phyloP scores from a whole-genome alignment of 1,284 basidiomycete species.

The Sporisorium sorghi region DNA sequence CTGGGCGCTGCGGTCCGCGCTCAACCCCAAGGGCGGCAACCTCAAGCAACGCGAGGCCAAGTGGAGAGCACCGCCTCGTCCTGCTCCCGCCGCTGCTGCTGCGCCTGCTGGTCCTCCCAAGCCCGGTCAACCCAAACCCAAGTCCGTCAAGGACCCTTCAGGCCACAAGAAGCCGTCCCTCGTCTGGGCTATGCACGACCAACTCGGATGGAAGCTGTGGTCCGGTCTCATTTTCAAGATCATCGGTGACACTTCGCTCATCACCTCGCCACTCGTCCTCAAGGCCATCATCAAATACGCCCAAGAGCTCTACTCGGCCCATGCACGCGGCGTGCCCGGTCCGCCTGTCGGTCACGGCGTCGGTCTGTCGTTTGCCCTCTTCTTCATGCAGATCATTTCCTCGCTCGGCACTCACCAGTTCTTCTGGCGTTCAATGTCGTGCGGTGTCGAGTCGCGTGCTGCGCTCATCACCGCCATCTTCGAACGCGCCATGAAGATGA shows the following conservation, averaged over 20 bases:
- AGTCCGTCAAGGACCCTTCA: slow-evolving; percentile 39
- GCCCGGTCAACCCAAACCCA: slow-evolving; percentile 21
- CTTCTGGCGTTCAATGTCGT: slow-evolving; percentile 74
- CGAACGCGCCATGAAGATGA: slow-evolving; percentile 80
- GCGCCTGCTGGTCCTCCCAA: slow-evolving; percentile 26
- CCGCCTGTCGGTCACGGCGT: slow-evolving; percentile 57
- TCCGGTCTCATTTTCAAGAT: slow-evolving; percentile 77
- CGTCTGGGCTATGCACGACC: slow-evolving; percentile 81
- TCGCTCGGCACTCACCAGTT: slow-evolving; percentile 83
- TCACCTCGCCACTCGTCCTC: slow-evolving; percentile 64
- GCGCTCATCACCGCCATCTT: slow-evolving; percentile 92
- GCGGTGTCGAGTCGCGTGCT: slow-evolving; percentile 79
- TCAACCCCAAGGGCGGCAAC: slow-evolving; percentile 44
- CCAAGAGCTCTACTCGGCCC: slow-evolving; percentile 43
- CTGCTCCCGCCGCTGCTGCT: slow-evolving; percentile 17
- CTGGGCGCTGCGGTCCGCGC: slow-evolving; percentile 72
- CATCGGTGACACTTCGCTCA: slow-evolving; percentile 61
- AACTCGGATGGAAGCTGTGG: slow-evolving; percentile 86
- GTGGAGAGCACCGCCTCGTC: slow-evolving; percentile 57
- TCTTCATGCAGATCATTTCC: slow-evolving; percentile 77
- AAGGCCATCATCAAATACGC: slow-evolving; percentile 60
- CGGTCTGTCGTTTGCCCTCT: slow-evolving; percentile 71
- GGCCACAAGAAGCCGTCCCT: slow-evolving; percentile 75
- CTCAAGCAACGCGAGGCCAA: slow-evolving; percentile 51
- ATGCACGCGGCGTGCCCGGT: slow-evolving; percentile 20